These are phyloP conservation scores for Taiwanofungus camphoratus DNA, from an alignment of 1,284 basidiomycete species.

Conservation along the genomic window DNA sequence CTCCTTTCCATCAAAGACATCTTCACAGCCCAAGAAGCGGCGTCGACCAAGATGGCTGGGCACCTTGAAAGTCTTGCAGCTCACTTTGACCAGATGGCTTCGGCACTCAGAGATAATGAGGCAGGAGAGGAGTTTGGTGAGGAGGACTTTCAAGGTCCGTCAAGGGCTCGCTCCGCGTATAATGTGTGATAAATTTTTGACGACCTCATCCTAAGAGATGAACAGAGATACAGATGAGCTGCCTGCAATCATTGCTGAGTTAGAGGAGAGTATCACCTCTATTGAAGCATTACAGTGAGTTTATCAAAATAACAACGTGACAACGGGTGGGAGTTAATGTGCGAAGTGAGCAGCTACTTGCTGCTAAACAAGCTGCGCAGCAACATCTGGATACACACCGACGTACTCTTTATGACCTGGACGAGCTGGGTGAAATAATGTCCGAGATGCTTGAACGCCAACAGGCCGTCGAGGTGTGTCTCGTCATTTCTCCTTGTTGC, in stretches of 20 bases:
- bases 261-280: slow-evolving; percentile 49
- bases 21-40: slow-evolving; percentile 49
- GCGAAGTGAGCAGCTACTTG: slow-evolving; percentile 42
- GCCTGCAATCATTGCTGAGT: slow-evolving; percentile 62
- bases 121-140: slow-evolving; percentile 56
- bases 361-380: slow-evolving; percentile 37
- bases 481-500: not conserved
- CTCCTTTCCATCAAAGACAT: slow-evolving; percentile 41
- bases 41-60: slow-evolving; percentile 61
- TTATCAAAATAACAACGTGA: not conserved
- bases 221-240: slow-evolving; percentile 71
- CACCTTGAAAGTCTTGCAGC: slow-evolving; percentile 62
- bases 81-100: slow-evolving; percentile 72
- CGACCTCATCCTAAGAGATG: slow-evolving; percentile 47
- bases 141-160: slow-evolving; percentile 62
- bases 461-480: slow-evolving; percentile 53
- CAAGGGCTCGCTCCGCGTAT: not conserved
- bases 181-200: not conserved
- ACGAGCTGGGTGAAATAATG: slow-evolving; percentile 74
- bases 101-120: slow-evolving; percentile 59
- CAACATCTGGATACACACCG: slow-evolving; percentile 44
- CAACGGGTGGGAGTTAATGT: not conserved
- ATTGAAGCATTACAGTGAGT: slow-evolving; percentile 57
- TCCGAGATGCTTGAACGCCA: slow-evolving; percentile 66
- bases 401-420: slow-evolving; percentile 53